phyloP scores from a whole-genome alignment of 208 protist species.

The Crithidia sp. region DNA sequence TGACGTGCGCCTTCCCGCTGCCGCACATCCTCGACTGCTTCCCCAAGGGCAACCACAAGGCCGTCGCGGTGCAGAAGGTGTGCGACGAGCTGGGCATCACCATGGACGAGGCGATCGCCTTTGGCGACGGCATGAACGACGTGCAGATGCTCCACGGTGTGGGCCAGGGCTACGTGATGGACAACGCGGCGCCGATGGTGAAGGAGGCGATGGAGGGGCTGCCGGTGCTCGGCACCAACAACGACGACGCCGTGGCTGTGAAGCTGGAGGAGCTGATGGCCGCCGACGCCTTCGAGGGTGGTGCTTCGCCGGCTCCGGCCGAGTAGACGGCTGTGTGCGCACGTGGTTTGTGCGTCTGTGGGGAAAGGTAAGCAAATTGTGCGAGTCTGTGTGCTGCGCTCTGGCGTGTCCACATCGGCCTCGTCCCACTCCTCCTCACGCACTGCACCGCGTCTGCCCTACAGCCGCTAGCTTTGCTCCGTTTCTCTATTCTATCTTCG shows the following conservation, averaged over 20 bases:
- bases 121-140: slow-evolving; percentile 86
- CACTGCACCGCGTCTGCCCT: not conserved
- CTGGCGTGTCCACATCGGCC: not conserved
- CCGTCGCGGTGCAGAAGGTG: slow-evolving; percentile 47
- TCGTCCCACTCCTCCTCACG: not conserved
- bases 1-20: slow-evolving; percentile 33
- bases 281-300: slow-evolving; percentile 5
- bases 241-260: slow-evolving; percentile 62
- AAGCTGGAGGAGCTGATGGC: slow-evolving; percentile 62
- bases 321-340: not conserved
- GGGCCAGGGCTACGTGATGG: slow-evolving; percentile 67
- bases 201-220: slow-evolving; percentile 47
- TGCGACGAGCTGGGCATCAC: slow-evolving; percentile 35
- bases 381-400: not conserved
- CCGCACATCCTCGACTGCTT: slow-evolving; percentile 60
- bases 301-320: too few relatives aligned
- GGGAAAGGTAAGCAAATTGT: too few relatives aligned
- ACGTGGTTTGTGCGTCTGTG: not conserved
- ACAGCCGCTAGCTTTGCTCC: not conserved
- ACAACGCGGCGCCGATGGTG: slow-evolving; percentile 46
- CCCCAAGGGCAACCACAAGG: slow-evolving; percentile 48
- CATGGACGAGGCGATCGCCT: slow-evolving; percentile 43
- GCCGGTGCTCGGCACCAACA: slow-evolving; percentile 57
- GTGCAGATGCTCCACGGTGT: slow-evolving; percentile 49
- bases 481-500: not conserved